Base-by-base conservation (phyloP, 345 rosid genomes). In the Excoecaria agallocha region DNA sequence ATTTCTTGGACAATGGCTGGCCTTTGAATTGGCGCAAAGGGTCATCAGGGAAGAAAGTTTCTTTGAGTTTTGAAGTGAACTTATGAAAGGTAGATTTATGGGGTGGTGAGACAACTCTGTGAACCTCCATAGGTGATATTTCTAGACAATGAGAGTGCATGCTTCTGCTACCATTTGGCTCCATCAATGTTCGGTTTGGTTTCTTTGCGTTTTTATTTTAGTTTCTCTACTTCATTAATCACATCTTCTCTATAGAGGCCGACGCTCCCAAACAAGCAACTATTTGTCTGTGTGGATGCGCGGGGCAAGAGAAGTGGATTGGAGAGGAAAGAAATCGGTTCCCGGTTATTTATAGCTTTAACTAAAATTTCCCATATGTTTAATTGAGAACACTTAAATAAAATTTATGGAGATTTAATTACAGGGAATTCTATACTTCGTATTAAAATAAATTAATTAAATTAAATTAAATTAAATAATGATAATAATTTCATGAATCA, bases 1-100 rank as follows among this genome's bases (percentile, higher is more conserved):
- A 85, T 80, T 85, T 85, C 79, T 58, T 84, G 57, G 68, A 68
- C 52, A 57, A 35, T 0, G 97, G 75, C 73, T 91, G 94, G 6
- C 97, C 94, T 78, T 94, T 89, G 85, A 95, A 95, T 77, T 89
- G 98, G 79, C 98, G 93, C 75, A 93, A 72, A 69, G 99, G 99
- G 68, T 95, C 99, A 74, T 93, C 99, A 43, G 98, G 97, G 85
- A 92, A 92, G 80, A 95, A 90, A 20, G 96, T 95, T 80, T 95
- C 98, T 63, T 89, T 89, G 58, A 95, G 90, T 73, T 88, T 81
- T 54, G 82, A 60, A 69, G 81, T 85, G 59, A 95, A 84, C 75
- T 89, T 89, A 57, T 83, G 75, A 8, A 82, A 24, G 60, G 87
- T 88, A 87, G 85, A 86, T 64, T 66, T 84, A 25, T 65, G 88